A percentile compares a stretch with the other conserved stretches of the same genome.
Conservation (phyloP, 345 rosid species). For the Angophora floribunda region DNA sequence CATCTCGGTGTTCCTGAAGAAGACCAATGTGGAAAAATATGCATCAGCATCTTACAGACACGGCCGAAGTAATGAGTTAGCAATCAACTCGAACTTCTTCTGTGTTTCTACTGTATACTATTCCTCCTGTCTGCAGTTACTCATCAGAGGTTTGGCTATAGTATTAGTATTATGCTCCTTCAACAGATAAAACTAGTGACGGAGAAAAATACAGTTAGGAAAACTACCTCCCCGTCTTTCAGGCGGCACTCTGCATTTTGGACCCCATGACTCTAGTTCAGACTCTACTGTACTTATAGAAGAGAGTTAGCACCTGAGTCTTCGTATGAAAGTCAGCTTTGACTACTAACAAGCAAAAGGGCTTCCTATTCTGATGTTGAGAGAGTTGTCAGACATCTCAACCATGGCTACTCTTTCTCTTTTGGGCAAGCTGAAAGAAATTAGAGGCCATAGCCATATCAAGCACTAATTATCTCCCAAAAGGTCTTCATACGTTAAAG, state of each 20-base stretch:
- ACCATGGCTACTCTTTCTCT: neutral
- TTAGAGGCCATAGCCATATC: neutral
- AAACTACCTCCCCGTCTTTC: neutral
- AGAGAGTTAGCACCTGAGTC: neutral
- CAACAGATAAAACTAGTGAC: neutral
- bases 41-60: neutral
- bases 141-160: neutral
- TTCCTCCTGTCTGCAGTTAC: neutral
- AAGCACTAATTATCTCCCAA: neutral
- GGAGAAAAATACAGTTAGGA: neutral
- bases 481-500: neutral
- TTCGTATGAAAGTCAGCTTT: neutral
- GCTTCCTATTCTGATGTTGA: neutral
- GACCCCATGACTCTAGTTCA: neutral
- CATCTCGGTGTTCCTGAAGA: constrained; percentile 64
- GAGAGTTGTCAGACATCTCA: neutral
- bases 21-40: neutral
- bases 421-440: neutral
- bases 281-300: neutral
- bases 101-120: neutral
- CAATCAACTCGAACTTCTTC: neutral
- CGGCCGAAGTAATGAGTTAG: neutral
- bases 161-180: neutral
- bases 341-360: neutral
- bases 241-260: neutral